Evolutionary conservation across 208 protist genomes (phyloP).

Genomic region (Leishmania tarentolae): DNA sequence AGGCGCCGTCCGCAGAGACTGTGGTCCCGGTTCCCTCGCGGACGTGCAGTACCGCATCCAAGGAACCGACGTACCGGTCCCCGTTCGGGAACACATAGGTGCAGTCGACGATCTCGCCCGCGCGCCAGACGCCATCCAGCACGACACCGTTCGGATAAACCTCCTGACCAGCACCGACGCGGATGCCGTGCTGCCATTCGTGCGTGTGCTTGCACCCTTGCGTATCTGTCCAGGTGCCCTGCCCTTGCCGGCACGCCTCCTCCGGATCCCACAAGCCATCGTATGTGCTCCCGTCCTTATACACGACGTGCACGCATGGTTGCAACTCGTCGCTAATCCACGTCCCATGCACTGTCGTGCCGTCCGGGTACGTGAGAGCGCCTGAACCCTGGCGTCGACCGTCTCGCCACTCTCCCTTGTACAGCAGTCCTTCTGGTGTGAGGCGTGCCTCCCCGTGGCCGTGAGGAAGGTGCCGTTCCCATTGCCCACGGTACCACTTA

Average conservation of each 20-base stretch:
- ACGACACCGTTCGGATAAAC: conserved; percentile 61
- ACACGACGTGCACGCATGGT: conserved; percentile 49
- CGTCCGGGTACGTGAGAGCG: conserved; percentile 37
- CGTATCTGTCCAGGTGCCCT: conserved; percentile 41
- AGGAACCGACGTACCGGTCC: conserved; percentile 69
- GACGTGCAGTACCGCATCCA: conserved; percentile 46
- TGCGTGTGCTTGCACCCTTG: conserved; percentile 63
- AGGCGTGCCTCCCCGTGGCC: conserved; percentile 68
- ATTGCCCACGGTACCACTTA: conserved; percentile 79
- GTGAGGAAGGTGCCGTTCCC: conserved; percentile 70
- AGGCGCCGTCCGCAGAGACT: conserved; percentile 66
- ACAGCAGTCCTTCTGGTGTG: conserved; percentile 49
- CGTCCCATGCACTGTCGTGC: conserved; percentile 42
- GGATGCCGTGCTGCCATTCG: conserved; percentile 61
- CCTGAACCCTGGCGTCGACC: conserved; percentile 63
- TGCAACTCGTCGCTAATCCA: conserved; percentile 53
- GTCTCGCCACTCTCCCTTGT: conserved; percentile 63
- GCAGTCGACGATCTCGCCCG: conserved; percentile 40
- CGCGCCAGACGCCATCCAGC: conserved; percentile 62
- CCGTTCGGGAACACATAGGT: conserved; percentile 86
- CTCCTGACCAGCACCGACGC: conserved; percentile 58
- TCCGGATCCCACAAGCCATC: conserved; percentile 60
- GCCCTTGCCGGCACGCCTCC: conserved; percentile 55
- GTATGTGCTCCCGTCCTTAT: conserved; percentile 74
- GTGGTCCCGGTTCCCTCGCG: conserved; percentile 81